These are phyloP conservation scores for Trichoderma sp. DNA, from an alignment of 2,329 filamentous ascomycete species.

Conservation along the genomic window DNA sequence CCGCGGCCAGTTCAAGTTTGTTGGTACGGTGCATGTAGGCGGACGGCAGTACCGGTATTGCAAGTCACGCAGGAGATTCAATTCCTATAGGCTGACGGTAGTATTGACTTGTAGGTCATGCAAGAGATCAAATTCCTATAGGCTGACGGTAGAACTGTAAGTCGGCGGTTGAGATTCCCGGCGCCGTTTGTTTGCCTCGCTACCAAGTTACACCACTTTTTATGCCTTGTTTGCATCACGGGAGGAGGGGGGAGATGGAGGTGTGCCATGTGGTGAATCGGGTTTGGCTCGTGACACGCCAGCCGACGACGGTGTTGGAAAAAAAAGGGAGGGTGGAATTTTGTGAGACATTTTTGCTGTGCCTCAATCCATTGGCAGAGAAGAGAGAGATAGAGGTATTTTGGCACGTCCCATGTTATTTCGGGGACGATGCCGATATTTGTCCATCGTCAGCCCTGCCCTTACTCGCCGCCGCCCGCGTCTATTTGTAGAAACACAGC, in stretches of 20 bases:
- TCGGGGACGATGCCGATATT: background rate
- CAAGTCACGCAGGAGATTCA: background rate
- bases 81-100: background rate
- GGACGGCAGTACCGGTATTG: too few relatives aligned
- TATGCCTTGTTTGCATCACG: background rate
- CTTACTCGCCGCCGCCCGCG: background rate
- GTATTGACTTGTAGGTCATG: background rate
- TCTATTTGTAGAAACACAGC: conserved; percentile 8
- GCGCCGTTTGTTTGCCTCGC: background rate
- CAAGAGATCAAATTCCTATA: background rate
- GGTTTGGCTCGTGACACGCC: background rate
- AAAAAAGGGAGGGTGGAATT: background rate
- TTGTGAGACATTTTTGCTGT: background rate
- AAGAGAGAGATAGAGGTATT: background rate
- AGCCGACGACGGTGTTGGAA: background rate
- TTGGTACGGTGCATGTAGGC: background rate
- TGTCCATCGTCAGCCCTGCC: background rate
- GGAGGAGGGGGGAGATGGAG: background rate
- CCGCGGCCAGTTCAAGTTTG: background rate
- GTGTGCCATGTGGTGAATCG: background rate
- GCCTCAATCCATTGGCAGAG: background rate
- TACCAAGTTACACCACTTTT: background rate
- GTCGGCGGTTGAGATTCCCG: background rate
- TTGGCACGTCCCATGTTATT: background rate
- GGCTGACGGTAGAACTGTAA: background rate